These are phyloP conservation scores for Penicillium salamii DNA, from an alignment of 495 filamentous ascomycete species.

Conservation along the genomic window DNA sequence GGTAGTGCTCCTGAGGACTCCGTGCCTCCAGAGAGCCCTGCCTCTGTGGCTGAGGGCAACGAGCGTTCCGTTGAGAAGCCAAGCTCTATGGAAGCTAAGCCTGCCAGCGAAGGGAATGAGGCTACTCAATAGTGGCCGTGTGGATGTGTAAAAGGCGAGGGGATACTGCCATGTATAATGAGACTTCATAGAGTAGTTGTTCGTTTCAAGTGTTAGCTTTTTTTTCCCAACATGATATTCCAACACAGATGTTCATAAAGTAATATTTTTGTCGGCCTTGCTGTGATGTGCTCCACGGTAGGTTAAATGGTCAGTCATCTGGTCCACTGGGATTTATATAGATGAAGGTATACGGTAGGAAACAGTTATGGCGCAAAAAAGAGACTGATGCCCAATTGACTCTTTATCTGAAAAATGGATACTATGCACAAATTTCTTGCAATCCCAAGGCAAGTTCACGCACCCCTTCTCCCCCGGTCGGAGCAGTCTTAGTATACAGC, in stretches of 20 bases:
- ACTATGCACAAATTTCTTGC: constrained; percentile 43
- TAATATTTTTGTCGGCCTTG: neutral
- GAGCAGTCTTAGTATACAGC: constrained; percentile 60
- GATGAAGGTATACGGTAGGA: neutral
- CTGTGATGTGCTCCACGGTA: no score
- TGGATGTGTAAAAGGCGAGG: constrained; percentile 11
- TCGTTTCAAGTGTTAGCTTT: constrained; percentile 16
- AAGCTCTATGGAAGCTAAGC: constrained; percentile 59
- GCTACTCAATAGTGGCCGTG: constrained; percentile 45
- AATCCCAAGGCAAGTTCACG: constrained; percentile 21
- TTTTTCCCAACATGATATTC: constrained; percentile 7
- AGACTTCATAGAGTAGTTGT: constrained; percentile 18
- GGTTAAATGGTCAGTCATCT: no score
- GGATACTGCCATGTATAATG: constrained; percentile 27
- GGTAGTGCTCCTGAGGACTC: constrained; percentile 35
- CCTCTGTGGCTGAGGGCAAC: constrained; percentile 52
- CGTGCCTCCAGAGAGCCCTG: constrained; percentile 39
- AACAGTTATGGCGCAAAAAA: constrained; percentile 14
- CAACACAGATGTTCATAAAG: constrained; percentile 1
- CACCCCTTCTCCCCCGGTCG: constrained; percentile 20
- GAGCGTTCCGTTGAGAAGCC: constrained; percentile 59
- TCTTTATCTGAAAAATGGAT: constrained; percentile 29
- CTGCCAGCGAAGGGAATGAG: constrained; percentile 74
- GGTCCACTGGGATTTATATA: no score
- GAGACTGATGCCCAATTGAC: constrained; percentile 36